These are phyloP conservation scores for Eucalyptus viminalis DNA, from an alignment of 345 rosid genomes.

Conservation along the genomic window DNA sequence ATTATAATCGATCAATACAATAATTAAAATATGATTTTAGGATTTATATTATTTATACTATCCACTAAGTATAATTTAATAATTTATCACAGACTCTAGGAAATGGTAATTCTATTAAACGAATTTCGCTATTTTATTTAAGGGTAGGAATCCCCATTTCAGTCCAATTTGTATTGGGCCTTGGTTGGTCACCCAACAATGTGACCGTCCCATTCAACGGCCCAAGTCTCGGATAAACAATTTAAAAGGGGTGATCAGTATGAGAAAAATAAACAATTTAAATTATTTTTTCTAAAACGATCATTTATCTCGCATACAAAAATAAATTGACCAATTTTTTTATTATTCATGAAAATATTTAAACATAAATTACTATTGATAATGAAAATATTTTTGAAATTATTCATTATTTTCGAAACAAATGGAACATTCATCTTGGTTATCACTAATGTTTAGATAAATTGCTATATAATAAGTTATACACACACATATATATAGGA, in stretches of 20 bases:
- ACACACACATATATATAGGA: too few relatives aligned
- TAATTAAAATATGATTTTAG: background rate
- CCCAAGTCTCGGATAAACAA: background rate
- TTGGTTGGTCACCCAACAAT: background rate
- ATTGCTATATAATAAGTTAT: too few relatives aligned
- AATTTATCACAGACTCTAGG: background rate
- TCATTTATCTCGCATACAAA: background rate
- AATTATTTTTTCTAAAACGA: too few relatives aligned
- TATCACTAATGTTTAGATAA: background rate
- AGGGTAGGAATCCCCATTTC: background rate
- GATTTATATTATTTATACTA: accelerated
- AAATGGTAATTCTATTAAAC: background rate
- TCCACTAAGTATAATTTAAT: background rate
- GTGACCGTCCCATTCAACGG: background rate
- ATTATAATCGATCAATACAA: background rate
- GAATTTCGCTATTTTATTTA: background rate
- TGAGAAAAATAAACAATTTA: background rate
- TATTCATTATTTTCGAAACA: accelerated
- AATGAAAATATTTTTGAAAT: too few relatives aligned
- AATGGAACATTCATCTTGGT: accelerated
- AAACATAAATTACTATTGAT: background rate
- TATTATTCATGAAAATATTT: background rate
- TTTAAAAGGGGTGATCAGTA: background rate
- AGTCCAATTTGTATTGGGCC: background rate
- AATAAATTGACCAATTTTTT: background rate